Base-by-base conservation (phyloP, 1,284 basidiomycete species). In the Hymenochaete sp. region DNA sequence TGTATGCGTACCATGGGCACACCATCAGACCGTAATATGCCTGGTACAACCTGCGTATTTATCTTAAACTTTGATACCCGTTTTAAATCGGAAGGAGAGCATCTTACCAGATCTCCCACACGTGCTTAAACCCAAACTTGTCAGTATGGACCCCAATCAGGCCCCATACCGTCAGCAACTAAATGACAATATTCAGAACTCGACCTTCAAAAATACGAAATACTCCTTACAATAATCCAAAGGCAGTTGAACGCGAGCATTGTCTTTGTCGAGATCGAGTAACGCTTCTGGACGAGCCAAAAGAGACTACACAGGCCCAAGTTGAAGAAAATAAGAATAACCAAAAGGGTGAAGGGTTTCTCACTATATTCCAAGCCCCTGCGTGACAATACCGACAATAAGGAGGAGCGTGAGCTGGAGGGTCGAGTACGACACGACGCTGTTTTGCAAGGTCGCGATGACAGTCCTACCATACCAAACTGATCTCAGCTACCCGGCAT, bases 1-100 rank as follows among this genome's bases (percentile, higher is more conserved):
- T 79, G 55, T 85, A 82, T 25, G 86, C 82, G 60, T 88, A 89
- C 84, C 84, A 89, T 1, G 85, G 85, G 54, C 86, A 87, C 4
- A 88, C 82, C 69, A 84, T 71, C 28, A 87, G 63, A 4, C 85
- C 84, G 55, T 84, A 87, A 58, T 76, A 85, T 3, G 73, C 79
- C 54, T 82, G 80, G 55, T 80, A 82, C 26, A 75, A 50, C 80
- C 79, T 75, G 14, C 19, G 24, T 29, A n/a, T 31, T 32, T 2
- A 53, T 24, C 27, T 42, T 6, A 48, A 19, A n/a, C 10, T 14
- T 27, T 38, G 42, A 16, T 47, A 25, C 21, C 14, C 10, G 19
- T 27, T 2, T 25, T 5, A 14, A 32, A 25, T 8, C 33, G 18
- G 14, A 31, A 40, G 10, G 21, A 19, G 6, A 10, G n/a, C 6